These are phyloP conservation scores for Oryza punctata DNA, from an alignment of 176 grass and related monocot species.

Conservation along the genomic window DNA sequence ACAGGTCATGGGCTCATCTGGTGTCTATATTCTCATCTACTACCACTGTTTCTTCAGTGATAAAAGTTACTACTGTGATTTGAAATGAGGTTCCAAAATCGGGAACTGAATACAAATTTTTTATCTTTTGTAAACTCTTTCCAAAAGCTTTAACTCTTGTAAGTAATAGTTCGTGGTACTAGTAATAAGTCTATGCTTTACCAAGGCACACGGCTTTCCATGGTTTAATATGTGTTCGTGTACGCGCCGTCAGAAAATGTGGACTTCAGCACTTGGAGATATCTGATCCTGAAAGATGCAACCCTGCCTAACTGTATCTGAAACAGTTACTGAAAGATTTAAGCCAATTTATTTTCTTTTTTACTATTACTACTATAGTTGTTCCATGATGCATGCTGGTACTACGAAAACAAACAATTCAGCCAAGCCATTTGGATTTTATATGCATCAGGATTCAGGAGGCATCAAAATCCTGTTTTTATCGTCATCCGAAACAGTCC, in stretches of 20 bases:
- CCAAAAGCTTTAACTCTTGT: not conserved
- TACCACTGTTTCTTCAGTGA: not conserved
- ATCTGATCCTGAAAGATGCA: slow-evolving; percentile 36
- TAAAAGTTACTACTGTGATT: not conserved
- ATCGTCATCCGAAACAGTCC: slow-evolving; percentile 33
- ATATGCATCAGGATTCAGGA: slow-evolving; percentile 25
- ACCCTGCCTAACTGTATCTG: not conserved
- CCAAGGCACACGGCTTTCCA: not conserved
- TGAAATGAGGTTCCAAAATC: slow-evolving; percentile 10
- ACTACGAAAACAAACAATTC: not conserved
- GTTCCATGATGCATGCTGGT: not conserved
- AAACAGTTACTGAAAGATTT: slow-evolving; percentile 15
- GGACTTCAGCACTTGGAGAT: slow-evolving; percentile 22
- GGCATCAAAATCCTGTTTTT: not conserved
- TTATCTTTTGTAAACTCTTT: not conserved
- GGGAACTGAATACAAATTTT: not conserved
- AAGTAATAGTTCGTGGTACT: too few species aligned
- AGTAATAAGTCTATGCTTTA: not conserved
- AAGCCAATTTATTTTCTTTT: not conserved
- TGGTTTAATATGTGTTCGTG: not conserved
- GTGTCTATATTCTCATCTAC: not conserved
- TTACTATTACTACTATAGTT: too few species aligned
- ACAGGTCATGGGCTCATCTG: slow-evolving; percentile 9
- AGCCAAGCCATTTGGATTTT: slow-evolving; percentile 26
- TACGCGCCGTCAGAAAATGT: not conserved